Evolutionary conservation across 805 yeast species (phyloP), one percentile per base, ranked within the genome.

Genomic region (Starmerella riodocensis): DNA sequence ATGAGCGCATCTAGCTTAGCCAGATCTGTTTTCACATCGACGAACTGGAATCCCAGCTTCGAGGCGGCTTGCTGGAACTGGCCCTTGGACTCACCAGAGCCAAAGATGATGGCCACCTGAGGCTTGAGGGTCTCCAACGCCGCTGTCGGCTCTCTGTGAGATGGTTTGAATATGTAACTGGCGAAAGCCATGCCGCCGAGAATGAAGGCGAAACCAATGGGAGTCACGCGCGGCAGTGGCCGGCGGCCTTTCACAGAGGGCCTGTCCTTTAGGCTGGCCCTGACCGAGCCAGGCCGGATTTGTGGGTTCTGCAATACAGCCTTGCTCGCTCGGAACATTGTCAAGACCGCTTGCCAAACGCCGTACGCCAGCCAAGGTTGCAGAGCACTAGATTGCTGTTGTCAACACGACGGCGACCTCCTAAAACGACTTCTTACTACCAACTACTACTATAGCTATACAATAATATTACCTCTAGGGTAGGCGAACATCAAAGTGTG

Each of bases 81-180:
- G 18, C 39, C 45, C 3, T 43, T 18, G 4, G 50, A 45, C 33
- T 42, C 44, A n/a, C 55, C 55, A 16, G 34, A 31, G 23, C 43
- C 47, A 34, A 51, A 51, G 8, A 51, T 32, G 12, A 51, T 42
- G 11, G 51, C 50, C 6, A 51, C 41, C 6, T 39, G 40, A 11
- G 50, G 55, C 36, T 47, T 43, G 30, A 51, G 40, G 1, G 47
- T 39, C 18, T 51, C 55, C 35, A 50, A 26, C 1, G 53, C 53
- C 0, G 53, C 52, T 1, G 31, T 23, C 6, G 55, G 55, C 36
- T 25, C 14, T 2, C 40, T 36, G 9, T 36, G 49, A 9, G 39
- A 21, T 3, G 55, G 55, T 32, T 48, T 46, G 16, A 44, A 39
- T 17, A 51, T 18, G 31, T 42, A 51, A 35, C 44, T 39, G 4